Conservation (phyloP, 108 stramenopile genomes). For the Bacterosira constricta region DNA sequence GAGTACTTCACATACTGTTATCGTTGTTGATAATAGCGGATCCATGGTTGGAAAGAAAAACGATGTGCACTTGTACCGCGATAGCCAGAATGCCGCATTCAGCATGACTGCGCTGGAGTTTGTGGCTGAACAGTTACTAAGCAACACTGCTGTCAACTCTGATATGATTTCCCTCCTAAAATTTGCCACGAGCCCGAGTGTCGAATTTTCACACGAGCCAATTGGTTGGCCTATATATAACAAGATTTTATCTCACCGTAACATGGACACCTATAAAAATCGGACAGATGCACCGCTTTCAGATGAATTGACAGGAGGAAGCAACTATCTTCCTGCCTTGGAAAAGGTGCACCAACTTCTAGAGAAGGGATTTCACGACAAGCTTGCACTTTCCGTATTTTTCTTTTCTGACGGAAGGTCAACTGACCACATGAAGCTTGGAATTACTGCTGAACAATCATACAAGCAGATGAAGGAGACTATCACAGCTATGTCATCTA, state of each 20-base stretch:
- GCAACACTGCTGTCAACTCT: slow-evolving; percentile 35
- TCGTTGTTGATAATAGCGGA: slow-evolving; percentile 41
- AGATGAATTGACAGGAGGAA: slow-evolving; percentile 16
- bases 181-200: slow-evolving; percentile 12
- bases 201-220: slow-evolving; percentile 31
- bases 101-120: slow-evolving; percentile 41
- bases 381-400: slow-evolving; percentile 25
- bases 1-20: slow-evolving; percentile 27
- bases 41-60: slow-evolving; percentile 40
- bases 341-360: slow-evolving; percentile 16
- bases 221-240: slow-evolving; percentile 41
- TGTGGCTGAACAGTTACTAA: slow-evolving; percentile 33
- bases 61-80: slow-evolving; percentile 40
- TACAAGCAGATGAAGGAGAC: slow-evolving; percentile 20
- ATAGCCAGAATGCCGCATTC: slow-evolving; percentile 43
- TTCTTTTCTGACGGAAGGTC: slow-evolving; percentile 39
- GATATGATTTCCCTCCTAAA: slow-evolving; percentile 37
- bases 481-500: slow-evolving; percentile 9
- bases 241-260: slow-evolving; percentile 22
- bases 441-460: slow-evolving; percentile 17
- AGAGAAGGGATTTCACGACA: slow-evolving; percentile 12
- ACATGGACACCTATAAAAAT: slow-evolving; percentile 15
- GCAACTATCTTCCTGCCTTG: slow-evolving; percentile 39
- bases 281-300: slow-evolving; percentile 2
- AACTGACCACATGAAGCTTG: slow-evolving; percentile 22